Evolutionary conservation across 2,329 filamentous ascomycete genomes (phyloP).

Genomic region (Hypoxylon sp.): DNA sequence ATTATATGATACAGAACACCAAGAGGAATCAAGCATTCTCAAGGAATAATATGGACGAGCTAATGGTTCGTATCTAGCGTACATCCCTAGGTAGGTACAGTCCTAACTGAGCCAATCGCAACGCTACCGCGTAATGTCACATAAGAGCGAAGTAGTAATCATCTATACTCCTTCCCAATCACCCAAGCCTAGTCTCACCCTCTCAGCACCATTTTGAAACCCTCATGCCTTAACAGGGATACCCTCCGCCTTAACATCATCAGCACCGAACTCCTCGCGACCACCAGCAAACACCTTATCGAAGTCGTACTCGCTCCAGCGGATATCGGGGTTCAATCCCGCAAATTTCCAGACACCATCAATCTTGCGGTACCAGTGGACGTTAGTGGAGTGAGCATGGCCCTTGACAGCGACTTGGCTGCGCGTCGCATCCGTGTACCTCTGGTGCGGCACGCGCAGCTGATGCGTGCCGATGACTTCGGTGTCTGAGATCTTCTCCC

Average conservation of each 20-base stretch:
- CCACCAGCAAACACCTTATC: conserved; percentile 67
- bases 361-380: conserved; percentile 71
- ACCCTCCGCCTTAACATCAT: conserved; percentile 34
- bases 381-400: conserved; percentile 71
- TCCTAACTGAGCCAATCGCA: not conserved
- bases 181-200: not conserved
- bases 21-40: not conserved
- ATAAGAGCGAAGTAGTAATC: not conserved
- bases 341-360: conserved; percentile 75
- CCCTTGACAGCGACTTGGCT: conserved; percentile 69
- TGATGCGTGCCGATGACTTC: conserved; percentile 73
- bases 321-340: conserved; percentile 68
- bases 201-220: conserved; percentile 52
- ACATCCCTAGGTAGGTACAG: not conserved
- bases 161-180: not conserved
- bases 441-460: conserved; percentile 73
- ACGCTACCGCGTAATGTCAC: not conserved
- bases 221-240: conserved; percentile 27
- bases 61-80: not conserved
- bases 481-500: conserved; percentile 70
- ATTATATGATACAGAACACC: not conserved
- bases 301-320: conserved; percentile 72
- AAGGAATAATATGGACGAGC: not conserved
- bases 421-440: conserved; percentile 68
- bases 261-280: conserved; percentile 57